Conservation (phyloP, 306 rosid genomes). For the Casuarina cunninghamiana region DNA sequence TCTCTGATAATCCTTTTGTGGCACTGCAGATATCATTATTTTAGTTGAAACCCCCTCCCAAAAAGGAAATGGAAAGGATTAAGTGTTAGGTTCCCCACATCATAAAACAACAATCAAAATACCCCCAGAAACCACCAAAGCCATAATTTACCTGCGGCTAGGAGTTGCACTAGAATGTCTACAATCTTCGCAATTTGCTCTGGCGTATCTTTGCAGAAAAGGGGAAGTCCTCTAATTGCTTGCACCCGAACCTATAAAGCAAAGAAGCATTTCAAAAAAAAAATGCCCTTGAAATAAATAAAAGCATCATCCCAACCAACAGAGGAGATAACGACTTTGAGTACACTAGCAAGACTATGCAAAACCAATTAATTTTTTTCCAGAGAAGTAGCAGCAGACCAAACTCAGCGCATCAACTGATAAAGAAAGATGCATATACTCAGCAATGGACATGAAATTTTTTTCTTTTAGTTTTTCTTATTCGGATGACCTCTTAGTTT, state of each 20-base stretch:
- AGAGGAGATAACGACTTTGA: background rate
- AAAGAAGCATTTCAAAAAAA: constrained; percentile 15
- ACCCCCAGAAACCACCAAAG: constrained; percentile 2
- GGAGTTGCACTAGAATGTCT: constrained; percentile 91
- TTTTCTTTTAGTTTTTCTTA: too few species aligned
- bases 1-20: background rate
- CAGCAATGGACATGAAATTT: too few species aligned
- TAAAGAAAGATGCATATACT: background rate
- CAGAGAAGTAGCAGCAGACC: too few species aligned
- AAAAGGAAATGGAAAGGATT: background rate
- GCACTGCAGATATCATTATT: background rate
- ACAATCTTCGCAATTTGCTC: constrained; percentile 85
- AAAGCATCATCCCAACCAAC: background rate
- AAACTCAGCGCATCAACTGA: too few species aligned
- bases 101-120: background rate
- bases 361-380: too few species aligned
- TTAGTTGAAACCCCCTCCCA: background rate
- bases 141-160: constrained; percentile 59
- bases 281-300: background rate
- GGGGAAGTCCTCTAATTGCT: constrained; percentile 95
- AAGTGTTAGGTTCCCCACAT: background rate
- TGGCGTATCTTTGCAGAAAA: constrained; percentile 97
- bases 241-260: constrained; percentile 86
- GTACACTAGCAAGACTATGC: too few species aligned
- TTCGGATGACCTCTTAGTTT: too few species aligned